Percentiles rank a stretch among this genome's conserved stretches.
These are phyloP conservation scores for Naegleria gruberi DNA, from an alignment of 208 protist genomes.

Conservation along the genomic window DNA sequence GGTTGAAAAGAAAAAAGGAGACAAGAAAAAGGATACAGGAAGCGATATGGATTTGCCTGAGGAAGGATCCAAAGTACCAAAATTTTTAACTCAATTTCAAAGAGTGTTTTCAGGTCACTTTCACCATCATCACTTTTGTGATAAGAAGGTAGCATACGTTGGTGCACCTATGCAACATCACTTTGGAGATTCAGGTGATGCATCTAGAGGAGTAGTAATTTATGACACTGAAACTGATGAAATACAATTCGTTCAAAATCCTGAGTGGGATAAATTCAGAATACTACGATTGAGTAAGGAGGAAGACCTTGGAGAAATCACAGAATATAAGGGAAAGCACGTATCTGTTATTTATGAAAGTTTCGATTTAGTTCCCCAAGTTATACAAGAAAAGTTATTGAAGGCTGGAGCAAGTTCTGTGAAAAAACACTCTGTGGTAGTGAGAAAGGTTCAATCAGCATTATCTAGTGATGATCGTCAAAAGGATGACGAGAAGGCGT, in stretches of 20 bases:
- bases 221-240: not conserved
- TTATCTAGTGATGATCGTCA: not conserved
- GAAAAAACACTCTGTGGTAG: not conserved
- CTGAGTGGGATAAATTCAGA: slow-evolving; percentile 21
- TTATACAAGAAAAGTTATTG: not conserved
- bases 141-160: not conserved
- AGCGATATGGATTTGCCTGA: not conserved
- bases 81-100: not conserved
- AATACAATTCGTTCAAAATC: slow-evolving; percentile 17
- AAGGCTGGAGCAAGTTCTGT: not conserved
- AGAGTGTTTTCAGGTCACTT: slow-evolving; percentile 16
- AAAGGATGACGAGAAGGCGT: not conserved
- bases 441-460: not conserved
- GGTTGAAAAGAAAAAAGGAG: not conserved
- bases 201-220: not conserved
- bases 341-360: slow-evolving; percentile 9
- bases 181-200: slow-evolving; percentile 22
- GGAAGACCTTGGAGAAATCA: not conserved
- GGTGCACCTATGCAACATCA: slow-evolving; percentile 25
- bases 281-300: not conserved
- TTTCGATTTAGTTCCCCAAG: not conserved
- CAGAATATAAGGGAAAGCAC: not conserved
- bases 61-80: not conserved
- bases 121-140: slow-evolving; percentile 19
- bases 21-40: not conserved